Percentiles rank a stretch among this genome's conserved stretches.
phyloP scores from a whole-genome alignment of 2,329 filamentous ascomycete species.

The Kalmusia sp. region DNA sequence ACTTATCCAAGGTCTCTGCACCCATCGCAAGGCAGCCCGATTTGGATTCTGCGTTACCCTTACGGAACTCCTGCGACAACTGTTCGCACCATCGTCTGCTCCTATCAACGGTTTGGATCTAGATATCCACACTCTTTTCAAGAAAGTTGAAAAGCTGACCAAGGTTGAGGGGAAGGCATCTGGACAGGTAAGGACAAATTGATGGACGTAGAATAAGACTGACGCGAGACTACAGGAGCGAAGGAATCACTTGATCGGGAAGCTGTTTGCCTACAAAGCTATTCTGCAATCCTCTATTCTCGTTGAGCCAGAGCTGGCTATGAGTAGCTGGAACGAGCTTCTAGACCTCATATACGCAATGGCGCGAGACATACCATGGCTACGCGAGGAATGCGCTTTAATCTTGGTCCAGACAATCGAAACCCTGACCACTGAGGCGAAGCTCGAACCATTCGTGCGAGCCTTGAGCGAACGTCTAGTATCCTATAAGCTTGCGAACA shows the following conservation, averaged over 20 bases:
- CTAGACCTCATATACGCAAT: conserved; percentile 76
- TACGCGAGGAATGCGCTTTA: conserved; percentile 86
- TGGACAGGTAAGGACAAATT: conserved; percentile 55
- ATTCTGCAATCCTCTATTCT: conserved; percentile 81
- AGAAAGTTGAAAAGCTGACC: conserved; percentile 61
- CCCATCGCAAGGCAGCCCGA: conserved; percentile 85
- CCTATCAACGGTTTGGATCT: conserved; percentile 42
- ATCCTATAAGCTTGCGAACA: conserved; percentile 73
- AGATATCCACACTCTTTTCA: conserved; percentile 54
- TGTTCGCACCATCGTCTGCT: conserved; percentile 61
- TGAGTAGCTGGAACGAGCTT: conserved; percentile 68
- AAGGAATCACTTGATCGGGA: conserved; percentile 83
- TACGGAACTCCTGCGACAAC: conserved; percentile 77
- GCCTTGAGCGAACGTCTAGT: conserved; percentile 68
- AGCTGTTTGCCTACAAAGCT: conserved; percentile 85
- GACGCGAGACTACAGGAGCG: conserved; percentile 70
- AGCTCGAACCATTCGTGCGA: conserved; percentile 65
- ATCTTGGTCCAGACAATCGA: conserved; percentile 76
- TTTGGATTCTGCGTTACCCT: conserved; percentile 89
- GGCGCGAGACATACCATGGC: conserved; percentile 83
- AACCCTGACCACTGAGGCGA: conserved; percentile 54
- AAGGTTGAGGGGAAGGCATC: conserved; percentile 59
- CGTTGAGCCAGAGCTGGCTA: conserved; percentile 63
- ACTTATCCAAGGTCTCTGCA: conserved; percentile 87
- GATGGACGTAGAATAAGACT: conserved; percentile 1